Evolutionary conservation across 78 protist species (phyloP).

Genomic region (Guillardia theta): DNA sequence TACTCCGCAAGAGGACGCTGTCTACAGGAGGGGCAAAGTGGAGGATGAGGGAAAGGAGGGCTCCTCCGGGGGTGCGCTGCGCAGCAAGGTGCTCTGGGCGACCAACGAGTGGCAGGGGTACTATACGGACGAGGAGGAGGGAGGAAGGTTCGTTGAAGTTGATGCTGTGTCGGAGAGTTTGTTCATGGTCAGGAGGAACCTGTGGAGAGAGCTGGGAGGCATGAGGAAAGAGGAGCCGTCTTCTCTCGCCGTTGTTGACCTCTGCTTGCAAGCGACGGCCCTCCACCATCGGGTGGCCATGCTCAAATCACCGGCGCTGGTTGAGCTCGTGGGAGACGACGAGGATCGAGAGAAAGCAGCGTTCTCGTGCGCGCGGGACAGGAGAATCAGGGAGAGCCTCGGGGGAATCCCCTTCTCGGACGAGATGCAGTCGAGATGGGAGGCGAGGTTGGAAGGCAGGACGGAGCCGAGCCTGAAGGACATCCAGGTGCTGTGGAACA

Average conservation of each 20-base stretch:
- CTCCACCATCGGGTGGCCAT: neutral
- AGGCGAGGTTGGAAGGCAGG: no score
- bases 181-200: neutral
- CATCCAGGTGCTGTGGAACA: conserved; percentile 7
- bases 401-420: no score
- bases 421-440: no score
- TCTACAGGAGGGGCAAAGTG: neutral
- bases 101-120: neutral
- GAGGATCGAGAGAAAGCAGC: no score
- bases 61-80: neutral
- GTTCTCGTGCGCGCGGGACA: no score
- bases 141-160: neutral
- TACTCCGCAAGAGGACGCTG: neutral
- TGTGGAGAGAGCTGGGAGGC: neutral
- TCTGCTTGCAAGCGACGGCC: neutral
- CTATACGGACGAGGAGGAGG: neutral
- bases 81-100: neutral
- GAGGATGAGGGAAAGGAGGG: neutral
- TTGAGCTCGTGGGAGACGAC: no score
- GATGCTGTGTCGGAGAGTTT: neutral
- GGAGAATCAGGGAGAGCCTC: no score
- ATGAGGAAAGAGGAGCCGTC: neutral
- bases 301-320: neutral
- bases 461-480: no score
- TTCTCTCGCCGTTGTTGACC: neutral